These are phyloP conservation scores for Entoloma clypeatum DNA, from an alignment of 1,284 basidiomycete genomes.

Conservation along the genomic window DNA sequence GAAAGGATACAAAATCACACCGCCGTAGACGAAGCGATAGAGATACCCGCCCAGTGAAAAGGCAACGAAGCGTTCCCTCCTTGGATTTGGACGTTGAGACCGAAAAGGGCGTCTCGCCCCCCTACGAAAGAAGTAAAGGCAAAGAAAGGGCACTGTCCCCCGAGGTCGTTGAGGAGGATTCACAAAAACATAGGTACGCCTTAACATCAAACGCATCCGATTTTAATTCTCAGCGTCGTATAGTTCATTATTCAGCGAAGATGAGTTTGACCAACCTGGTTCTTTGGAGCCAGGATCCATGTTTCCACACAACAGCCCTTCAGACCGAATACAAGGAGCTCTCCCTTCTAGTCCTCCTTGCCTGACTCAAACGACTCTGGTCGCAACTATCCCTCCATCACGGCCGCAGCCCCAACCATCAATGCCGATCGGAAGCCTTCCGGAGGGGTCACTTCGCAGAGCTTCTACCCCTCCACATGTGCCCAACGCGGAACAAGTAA, in stretches of 20 bases:
- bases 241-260: constrained; percentile 6
- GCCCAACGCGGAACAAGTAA: neutral
- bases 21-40: no score
- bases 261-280: constrained; percentile 7
- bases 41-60: constrained; percentile 12
- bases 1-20: no score
- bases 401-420: neutral
- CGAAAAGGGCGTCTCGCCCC: neutral
- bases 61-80: constrained; percentile 5
- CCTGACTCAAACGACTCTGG: constrained; percentile 17
- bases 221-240: neutral
- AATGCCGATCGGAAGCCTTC: neutral
- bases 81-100: neutral
- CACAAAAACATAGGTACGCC: constrained; percentile 5
- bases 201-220: neutral
- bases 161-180: neutral
- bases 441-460: neutral
- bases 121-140: constrained; percentile 2
- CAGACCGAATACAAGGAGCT: neutral
- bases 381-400: constrained; percentile 7
- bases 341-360: constrained; percentile 1
- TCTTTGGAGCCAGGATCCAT: constrained; percentile 3
- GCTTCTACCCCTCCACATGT: neutral
- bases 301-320: neutral
- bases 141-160: constrained; percentile 5